Evolutionary conservation across 2,329 filamentous ascomycete genomes (phyloP).

Genomic region (Chrysoporthe puriensis): DNA sequence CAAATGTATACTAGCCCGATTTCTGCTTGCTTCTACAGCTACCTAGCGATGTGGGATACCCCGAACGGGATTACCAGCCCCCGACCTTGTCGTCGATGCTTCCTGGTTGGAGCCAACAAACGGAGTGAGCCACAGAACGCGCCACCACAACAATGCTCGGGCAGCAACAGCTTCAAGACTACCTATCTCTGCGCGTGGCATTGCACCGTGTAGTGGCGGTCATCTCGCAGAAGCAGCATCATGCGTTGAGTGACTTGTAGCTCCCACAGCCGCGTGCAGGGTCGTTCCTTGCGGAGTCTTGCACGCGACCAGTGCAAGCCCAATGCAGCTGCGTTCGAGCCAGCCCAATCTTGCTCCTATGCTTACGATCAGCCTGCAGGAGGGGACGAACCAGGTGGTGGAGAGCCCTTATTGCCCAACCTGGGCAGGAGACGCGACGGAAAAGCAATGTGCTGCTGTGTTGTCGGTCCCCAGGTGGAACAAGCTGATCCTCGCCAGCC

Average conservation of each 20-base stretch:
- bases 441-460: constrained; percentile 14
- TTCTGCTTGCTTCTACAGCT: background rate
- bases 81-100: background rate
- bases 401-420: constrained; percentile 13
- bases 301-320: constrained; percentile 12
- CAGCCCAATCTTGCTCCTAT: constrained; percentile 20
- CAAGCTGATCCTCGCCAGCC: background rate
- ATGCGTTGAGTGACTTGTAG: constrained; percentile 20
- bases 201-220: constrained; percentile 21
- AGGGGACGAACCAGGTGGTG: constrained; percentile 16
- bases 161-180: constrained; percentile 27
- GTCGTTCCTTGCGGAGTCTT: constrained; percentile 17
- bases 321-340: constrained; percentile 15
- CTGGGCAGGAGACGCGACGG: constrained; percentile 8
- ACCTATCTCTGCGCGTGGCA: constrained; percentile 19
- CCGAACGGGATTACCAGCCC: background rate
- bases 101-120: constrained; percentile 15
- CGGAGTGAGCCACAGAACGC: constrained; percentile 18
- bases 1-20: background rate
- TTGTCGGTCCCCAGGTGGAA: constrained; percentile 15
- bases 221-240: constrained; percentile 29
- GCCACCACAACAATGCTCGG: constrained; percentile 22
- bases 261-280: constrained; percentile 13
- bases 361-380: background rate
- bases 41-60: background rate